These are phyloP conservation scores for Physocladia obscura DNA, from an alignment of 192 early-diverging fungal genomes.

Conservation along the genomic window DNA sequence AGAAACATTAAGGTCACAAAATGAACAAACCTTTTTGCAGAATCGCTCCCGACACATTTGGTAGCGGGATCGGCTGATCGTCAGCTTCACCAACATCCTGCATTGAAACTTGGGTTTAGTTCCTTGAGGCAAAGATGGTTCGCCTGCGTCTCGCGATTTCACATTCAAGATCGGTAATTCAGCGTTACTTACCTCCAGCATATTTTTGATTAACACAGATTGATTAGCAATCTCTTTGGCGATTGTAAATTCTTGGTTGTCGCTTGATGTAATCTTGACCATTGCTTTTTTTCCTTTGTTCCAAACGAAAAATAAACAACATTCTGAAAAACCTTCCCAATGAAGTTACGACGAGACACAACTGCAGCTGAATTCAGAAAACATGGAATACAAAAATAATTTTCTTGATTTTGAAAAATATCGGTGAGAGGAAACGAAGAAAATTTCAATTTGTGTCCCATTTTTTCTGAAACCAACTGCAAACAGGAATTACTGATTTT, in stretches of 20 bases:
- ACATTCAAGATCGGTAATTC: neutral
- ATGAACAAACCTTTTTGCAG: constrained; percentile 58
- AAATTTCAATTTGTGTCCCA: too few relatives aligned
- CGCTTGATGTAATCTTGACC: constrained; percentile 55
- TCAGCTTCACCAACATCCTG: constrained; percentile 42
- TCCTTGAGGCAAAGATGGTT: neutral
- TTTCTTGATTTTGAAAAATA: too few relatives aligned
- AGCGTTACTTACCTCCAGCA: constrained; percentile 49
- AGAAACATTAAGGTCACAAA: neutral
- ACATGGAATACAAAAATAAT: too few relatives aligned
- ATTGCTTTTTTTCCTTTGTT: constrained; percentile 1
- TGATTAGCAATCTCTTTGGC: constrained; percentile 56
- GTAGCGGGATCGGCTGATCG: constrained; percentile 70
- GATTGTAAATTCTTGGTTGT: constrained; percentile 56
- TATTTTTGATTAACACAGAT: constrained; percentile 63
- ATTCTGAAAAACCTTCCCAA: neutral
- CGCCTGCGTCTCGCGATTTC: neutral
- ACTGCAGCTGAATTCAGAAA: too few relatives aligned
- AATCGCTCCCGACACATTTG: constrained; percentile 87
- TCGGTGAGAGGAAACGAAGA: too few relatives aligned
- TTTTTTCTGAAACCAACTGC: too few relatives aligned
- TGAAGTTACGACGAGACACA: too few relatives aligned
- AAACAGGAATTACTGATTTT: too few relatives aligned
- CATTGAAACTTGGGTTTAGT: constrained; percentile 15
- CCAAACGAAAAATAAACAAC: too few relatives aligned